A percentile compares a stretch with the other conserved stretches of the same genome.
Conservation (phyloP, 2,329 filamentous ascomycete species). For the Xylaria sp. region DNA sequence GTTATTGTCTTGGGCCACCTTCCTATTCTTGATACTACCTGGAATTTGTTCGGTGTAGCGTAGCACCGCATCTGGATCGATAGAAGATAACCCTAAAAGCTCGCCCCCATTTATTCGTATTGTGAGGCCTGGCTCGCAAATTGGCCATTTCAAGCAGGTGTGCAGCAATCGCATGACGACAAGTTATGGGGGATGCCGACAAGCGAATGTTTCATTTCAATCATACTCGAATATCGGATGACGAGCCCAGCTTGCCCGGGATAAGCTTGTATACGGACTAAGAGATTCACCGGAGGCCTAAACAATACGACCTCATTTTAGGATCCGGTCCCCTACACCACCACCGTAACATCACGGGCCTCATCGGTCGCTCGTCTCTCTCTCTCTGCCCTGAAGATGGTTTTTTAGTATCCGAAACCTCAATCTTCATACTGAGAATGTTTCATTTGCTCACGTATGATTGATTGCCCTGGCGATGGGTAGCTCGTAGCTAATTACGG, state of each 20-base stretch:
- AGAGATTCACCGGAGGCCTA: slow-evolving; percentile 1
- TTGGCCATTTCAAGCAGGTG: slow-evolving; percentile 19
- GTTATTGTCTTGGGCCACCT: background rate
- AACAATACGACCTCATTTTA: slow-evolving; percentile 14
- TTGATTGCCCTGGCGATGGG: background rate
- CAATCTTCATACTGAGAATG: background rate
- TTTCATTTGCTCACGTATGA: background rate
- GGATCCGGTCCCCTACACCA: slow-evolving; percentile 9
- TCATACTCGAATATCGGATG: slow-evolving; percentile 18
- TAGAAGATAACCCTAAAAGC: slow-evolving; percentile 7
- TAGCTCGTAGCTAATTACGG: background rate
- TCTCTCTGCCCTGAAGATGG: background rate
- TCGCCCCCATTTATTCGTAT: slow-evolving; percentile 19
- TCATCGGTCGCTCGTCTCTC: slow-evolving; percentile 1
- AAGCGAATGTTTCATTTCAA: slow-evolving; percentile 20
- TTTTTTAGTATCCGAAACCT: background rate
- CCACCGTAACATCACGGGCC: background rate
- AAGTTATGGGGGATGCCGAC: slow-evolving; percentile 3
- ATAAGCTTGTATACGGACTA: slow-evolving; percentile 10
- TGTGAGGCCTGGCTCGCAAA: background rate
- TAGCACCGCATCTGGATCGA: background rate
- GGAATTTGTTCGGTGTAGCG: background rate
- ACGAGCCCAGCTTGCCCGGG: background rate
- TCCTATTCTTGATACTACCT: background rate
- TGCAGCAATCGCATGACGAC: background rate